Evolutionary conservation across 2,329 filamentous ascomycete genomes (phyloP), one percentile per base, ranked within the genome.

Genomic region (Mycocentrospora acerina): DNA sequence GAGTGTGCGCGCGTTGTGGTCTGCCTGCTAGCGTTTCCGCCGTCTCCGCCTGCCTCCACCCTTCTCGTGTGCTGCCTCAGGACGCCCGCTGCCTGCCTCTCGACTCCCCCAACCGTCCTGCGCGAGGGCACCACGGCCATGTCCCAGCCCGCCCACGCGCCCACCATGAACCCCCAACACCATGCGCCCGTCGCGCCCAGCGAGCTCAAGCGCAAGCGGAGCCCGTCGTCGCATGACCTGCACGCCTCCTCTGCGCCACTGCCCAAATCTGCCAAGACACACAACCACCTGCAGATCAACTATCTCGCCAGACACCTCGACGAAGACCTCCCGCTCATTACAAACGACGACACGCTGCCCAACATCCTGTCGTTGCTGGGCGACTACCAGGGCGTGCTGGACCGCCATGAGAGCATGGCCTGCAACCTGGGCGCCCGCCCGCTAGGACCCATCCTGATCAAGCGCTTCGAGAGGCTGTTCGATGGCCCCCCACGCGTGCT

Each of bases 401-500:
- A 88, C 57, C 82, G 88, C 38, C 87, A 91, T 64, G 89, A 95
- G 70, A 91, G 86, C 65, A 81, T 95, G 55, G 90, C 89, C 31
- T 85, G 86, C 41, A 91, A 89, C 57, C 76, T 95, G 17, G 89
- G 89, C 55, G 89, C 88, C 38, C 86, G 88, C 52, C 83, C 90
- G 13, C 80, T 90, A 1, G 88, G 86, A 0, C 88, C 88, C 16
- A 88, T 90, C 35, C 71, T 95, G 46, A 81, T 95, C 56, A 90
- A 90, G 68, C 85, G 88, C 28, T 89, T 95, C 63, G 89, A 95
- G 65, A 80, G 86, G 36, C 77, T 91, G 39, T 95, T 95, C 58
- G 88, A 94, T 49, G 86, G 86, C 0, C 82, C 86, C 15, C 89
- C 90, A 44, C 82, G 77, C 19, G 77, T 82, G 40, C 76, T 75